Conservation (phyloP, 2,329 filamentous ascomycete species). For the Rutstroemia sydowiana region DNA sequence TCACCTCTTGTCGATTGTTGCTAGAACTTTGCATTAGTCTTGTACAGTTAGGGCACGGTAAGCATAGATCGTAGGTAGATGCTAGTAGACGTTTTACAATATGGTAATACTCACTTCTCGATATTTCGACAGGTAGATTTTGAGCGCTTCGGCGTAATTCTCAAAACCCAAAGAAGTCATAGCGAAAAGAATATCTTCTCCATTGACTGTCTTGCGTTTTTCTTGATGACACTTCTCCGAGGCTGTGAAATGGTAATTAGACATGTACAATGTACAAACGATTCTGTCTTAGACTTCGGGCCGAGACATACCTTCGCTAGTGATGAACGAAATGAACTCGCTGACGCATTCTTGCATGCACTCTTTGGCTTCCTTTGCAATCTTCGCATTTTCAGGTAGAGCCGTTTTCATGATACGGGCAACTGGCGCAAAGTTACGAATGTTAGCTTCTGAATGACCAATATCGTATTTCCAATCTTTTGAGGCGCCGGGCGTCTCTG, state of each 20-base stretch:
- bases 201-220: constrained; percentile 98
- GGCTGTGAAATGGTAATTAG: constrained; percentile 46
- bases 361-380: constrained; percentile 97
- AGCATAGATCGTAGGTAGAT: constrained; percentile 8
- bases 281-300: constrained; percentile 6
- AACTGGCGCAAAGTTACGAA: constrained; percentile 90
- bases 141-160: constrained; percentile 95
- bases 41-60: constrained; percentile 1
- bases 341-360: constrained; percentile 99
- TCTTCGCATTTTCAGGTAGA: constrained; percentile 96
- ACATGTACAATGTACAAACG: constrained; percentile 7
- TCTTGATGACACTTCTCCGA: constrained; percentile 99
- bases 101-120: constrained; percentile 68
- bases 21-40: constrained; percentile 8
- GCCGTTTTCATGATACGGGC: constrained; percentile 99
- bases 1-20: constrained; percentile 63
- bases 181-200: constrained; percentile 95
- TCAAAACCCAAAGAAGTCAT: constrained; percentile 99
- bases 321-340: constrained; percentile 99
- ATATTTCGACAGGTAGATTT: constrained; percentile 97
- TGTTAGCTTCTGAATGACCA: constrained; percentile 69
- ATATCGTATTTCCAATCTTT: constrained; percentile 31
- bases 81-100: not conserved
- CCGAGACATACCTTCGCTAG: constrained; percentile 76
- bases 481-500: constrained; percentile 39